Percentiles rank a stretch among this genome's conserved stretches.
Evolutionary conservation across 768 basidiomycete genomes (phyloP).

Genomic region (Pleurotus pulmonarius): DNA sequence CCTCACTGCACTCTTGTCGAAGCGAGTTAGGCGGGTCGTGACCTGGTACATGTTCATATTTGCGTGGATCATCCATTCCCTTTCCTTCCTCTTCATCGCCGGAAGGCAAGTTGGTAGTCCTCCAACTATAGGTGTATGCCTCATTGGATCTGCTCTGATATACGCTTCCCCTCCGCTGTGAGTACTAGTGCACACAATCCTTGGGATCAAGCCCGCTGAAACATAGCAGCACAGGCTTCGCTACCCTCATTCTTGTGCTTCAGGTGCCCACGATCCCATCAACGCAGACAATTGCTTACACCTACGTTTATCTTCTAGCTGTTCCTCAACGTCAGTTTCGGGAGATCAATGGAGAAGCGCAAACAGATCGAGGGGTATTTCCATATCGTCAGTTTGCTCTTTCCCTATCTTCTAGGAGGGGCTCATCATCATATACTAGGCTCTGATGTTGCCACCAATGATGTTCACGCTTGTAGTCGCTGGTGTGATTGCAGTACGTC

Average conservation of each 20-base stretch:
- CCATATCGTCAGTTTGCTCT: neutral
- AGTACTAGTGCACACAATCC: neutral
- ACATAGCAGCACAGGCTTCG: neutral
- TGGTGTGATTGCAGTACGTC: neutral
- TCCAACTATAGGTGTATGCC: constrained; percentile 1
- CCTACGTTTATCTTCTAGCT: neutral
- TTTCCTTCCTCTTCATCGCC: constrained; percentile 3
- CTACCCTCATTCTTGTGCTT: constrained; percentile 1
- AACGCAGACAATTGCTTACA: no score
- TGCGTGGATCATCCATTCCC: constrained; percentile 10
- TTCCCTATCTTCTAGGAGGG: neutral
- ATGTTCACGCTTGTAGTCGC: neutral
- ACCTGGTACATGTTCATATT: constrained; percentile 11
- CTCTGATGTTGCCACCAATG: neutral
- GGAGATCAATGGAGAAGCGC: neutral
- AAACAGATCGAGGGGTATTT: neutral
- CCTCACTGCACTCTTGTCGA: constrained; percentile 5
- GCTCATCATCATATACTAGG: neutral
- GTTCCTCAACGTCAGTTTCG: neutral
- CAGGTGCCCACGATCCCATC: neutral
- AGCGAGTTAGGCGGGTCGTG: constrained; percentile 2
- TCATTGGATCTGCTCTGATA: constrained; percentile 7
- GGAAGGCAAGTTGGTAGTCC: constrained; percentile 2
- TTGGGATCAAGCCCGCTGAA: no score
- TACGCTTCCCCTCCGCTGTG: constrained; percentile 10